Base-by-base conservation (phyloP, 1,284 basidiomycete species). In the Lentinula novae-zelandiae region DNA sequence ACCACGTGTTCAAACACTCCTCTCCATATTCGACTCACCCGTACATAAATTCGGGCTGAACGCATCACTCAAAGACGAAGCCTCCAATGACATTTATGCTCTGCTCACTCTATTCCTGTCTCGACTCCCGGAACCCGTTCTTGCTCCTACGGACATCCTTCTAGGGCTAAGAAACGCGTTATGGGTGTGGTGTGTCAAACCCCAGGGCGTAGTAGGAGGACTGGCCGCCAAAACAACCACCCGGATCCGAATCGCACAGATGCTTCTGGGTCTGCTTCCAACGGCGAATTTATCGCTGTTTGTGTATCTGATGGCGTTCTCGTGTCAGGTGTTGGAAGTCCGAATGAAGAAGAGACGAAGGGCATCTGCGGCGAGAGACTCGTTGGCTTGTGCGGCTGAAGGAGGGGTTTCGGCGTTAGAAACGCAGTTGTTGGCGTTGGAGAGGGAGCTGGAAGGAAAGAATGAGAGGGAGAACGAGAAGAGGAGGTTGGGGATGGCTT, bases 261-360 rank as follows among this genome's bases (percentile, higher is more conserved):
- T 82, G 55, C 70, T 89, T 38, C 76, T 90, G 15, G 82, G 82
- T 3, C 78, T 90, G 36, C 77, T 89, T 4, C 85, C 88, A 0
- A 76, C 78, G 0, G 72, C 81, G 7, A 76, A 82, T 49, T 80
- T 87, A 65, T 81, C 80, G 13, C 72, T 89, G 0, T 72, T 90
- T 50, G 75, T 82, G 20, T 89, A 89, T 67, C 76, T 89, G 22
- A 76, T 85, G 62, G 81, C 80, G 0, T 89, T 90, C 69, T 84
- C 90, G 68, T 73, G 72, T 44, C 76, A 58, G 31, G 38, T 61
- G 74, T 2, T 70, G 4, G 57, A 58, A 17, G 17, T 49, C 2
- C 44, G 48, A 0, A 50, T 58, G 46, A 49, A 39, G 49, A 15
- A 27, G 31, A 31, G 49, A 15, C 31, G 31, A 34, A 13, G 22